phyloP scores from a whole-genome alignment of 257 asterid genomes.

The Salvia hispanica region DNA sequence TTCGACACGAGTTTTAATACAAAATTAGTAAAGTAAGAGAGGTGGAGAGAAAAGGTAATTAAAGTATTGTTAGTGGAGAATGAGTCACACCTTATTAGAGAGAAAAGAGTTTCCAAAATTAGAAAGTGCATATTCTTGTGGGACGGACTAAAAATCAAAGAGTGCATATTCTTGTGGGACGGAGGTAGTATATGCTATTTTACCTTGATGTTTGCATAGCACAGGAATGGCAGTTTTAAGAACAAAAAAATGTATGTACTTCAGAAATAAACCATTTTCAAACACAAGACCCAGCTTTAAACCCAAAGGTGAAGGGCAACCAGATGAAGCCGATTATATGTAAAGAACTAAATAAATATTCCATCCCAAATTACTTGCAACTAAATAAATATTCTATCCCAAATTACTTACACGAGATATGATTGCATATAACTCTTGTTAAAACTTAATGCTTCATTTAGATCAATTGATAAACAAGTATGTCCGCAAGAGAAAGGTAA shows the following conservation, averaged over 20 bases:
- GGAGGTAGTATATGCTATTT: neutral
- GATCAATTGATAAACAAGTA: neutral
- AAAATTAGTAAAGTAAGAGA: too few species aligned
- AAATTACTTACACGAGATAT: neutral
- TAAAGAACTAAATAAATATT: neutral
- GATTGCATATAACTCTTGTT: neutral
- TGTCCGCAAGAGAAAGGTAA: neutral
- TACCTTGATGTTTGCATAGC: neutral
- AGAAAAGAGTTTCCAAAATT: too few species aligned
- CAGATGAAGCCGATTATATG: neutral
- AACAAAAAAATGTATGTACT: neutral
- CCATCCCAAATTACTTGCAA: neutral
- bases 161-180: too few species aligned
- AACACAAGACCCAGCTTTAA: constrained; percentile 2
- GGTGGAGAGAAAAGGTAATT: too few species aligned
- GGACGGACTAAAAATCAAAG: too few species aligned
- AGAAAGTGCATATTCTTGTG: too few species aligned
- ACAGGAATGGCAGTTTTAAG: neutral
- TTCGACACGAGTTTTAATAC: too few species aligned
- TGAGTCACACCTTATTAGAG: too few species aligned
- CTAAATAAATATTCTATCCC: neutral
- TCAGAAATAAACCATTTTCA: neutral
- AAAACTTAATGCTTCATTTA: constrained; percentile 10
- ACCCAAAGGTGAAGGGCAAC: neutral
- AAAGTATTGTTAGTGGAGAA: too few species aligned